Conservation (phyloP, 495 filamentous ascomycete genomes). For the Penicillium antarcticum region DNA sequence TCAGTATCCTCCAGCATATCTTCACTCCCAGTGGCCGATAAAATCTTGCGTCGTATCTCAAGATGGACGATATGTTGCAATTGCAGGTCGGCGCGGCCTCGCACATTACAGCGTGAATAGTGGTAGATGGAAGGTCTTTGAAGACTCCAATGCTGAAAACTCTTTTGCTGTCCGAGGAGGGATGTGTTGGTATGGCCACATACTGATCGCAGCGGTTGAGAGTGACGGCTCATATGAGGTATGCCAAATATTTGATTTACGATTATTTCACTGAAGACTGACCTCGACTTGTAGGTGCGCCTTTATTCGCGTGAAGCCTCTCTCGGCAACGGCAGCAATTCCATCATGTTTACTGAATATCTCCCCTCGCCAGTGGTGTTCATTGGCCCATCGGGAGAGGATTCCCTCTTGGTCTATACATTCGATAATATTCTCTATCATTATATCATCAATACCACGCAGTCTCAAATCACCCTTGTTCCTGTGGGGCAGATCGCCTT, state of each 20-base stretch:
- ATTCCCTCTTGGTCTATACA: constrained; percentile 94
- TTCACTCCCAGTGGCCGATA: constrained; percentile 90
- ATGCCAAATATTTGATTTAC: constrained; percentile 4
- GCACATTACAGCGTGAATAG: constrained; percentile 96
- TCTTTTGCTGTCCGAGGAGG: constrained; percentile 90
- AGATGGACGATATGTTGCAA: constrained; percentile 91
- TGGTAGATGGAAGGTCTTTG: constrained; percentile 93
- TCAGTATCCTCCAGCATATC: constrained; percentile 78
- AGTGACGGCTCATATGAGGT: constrained; percentile 77
- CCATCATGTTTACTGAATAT: constrained; percentile 68
- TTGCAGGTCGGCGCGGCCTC: constrained; percentile 86
- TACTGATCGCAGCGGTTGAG: constrained; percentile 91
- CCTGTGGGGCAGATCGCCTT: constrained; percentile 96
- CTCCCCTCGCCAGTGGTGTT: constrained; percentile 82
- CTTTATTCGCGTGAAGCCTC: constrained; percentile 84
- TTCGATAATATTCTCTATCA: constrained; percentile 96
- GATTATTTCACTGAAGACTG: background rate
- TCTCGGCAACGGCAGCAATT: constrained; percentile 71
- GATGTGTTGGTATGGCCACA: constrained; percentile 98
- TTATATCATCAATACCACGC: constrained; percentile 73
- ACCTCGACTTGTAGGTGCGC: constrained; percentile 55
- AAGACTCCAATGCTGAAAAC: constrained; percentile 75
- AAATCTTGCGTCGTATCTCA: constrained; percentile 78
- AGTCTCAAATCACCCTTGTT: constrained; percentile 71
- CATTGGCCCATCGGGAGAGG: constrained; percentile 82